These are phyloP conservation scores for Hymenochaete sp. DNA, from an alignment of 1,284 basidiomycete species.

Conservation along the genomic window DNA sequence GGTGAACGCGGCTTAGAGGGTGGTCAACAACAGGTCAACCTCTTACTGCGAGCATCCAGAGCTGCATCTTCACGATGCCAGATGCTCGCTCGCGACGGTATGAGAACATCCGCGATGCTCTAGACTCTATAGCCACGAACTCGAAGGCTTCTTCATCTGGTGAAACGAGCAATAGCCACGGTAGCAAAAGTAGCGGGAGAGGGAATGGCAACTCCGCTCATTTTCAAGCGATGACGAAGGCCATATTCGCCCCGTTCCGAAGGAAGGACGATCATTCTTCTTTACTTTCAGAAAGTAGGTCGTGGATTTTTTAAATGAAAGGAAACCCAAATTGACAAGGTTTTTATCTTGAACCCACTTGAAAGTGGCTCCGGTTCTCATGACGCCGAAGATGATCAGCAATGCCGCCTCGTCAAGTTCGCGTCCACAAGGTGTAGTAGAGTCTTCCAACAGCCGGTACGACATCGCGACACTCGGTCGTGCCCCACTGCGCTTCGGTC, in stretches of 20 bases:
- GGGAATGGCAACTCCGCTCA: no score
- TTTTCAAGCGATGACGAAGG: slow-evolving; percentile 55
- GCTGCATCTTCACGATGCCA: no score
- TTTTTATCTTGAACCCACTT: slow-evolving; percentile 1
- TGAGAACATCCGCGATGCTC: slow-evolving; percentile 13
- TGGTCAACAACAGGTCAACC: no score
- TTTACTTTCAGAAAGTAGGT: slow-evolving; percentile 65
- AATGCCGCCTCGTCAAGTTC: slow-evolving; percentile 54
- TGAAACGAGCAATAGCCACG: no score
- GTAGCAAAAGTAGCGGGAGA: no score
- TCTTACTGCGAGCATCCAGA: no score
- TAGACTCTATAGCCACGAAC: slow-evolving; percentile 16
- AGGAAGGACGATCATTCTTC: slow-evolving; percentile 58
- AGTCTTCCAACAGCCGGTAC: slow-evolving; percentile 35
- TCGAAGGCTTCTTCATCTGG: slow-evolving; percentile 9
- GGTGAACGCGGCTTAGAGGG: no score
- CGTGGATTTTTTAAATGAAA: not conserved
- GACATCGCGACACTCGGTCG: slow-evolving; percentile 69
- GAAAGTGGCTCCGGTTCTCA: slow-evolving; percentile 83
- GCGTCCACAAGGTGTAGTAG: slow-evolving; percentile 37
- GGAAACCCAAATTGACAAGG: not conserved
- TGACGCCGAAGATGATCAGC: slow-evolving; percentile 78
- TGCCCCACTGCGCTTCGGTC: slow-evolving; percentile 58
- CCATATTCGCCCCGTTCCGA: slow-evolving; percentile 60
- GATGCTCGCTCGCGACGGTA: slow-evolving; percentile 13